Evolutionary conservation across 805 yeast genomes (phyloP), one percentile per base, ranked within the genome.

Genomic region (Kluyveromyces aestuarii): DNA sequence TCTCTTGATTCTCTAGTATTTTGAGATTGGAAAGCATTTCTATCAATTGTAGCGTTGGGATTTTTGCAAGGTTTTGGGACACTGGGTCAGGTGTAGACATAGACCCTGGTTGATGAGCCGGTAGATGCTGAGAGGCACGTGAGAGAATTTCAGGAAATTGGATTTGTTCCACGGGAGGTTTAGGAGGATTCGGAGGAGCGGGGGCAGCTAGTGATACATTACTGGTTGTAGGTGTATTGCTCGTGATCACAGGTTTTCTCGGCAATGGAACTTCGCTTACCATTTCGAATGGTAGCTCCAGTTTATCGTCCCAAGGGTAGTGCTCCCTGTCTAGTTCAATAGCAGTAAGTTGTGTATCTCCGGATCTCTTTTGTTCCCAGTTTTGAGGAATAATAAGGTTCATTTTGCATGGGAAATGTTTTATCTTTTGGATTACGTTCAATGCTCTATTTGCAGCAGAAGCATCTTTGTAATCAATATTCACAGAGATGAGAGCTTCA

Each of bases 11-110:
- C 35, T 82, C 67, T 7, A 81, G 67, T 35, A 75, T 72, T 62
- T 84, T 84, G 53, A 85, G 66, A 52, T 81, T 82, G 7, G 89
- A 76, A 21, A 85, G 71, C 40, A 84, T 70, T 59, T 84, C 89
- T 33, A 85, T 77, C 47, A 85, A 66, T 53, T 82, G 83, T 14
- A 82, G 76, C 3, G 93, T 93, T 2, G 87, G 83, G 18, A 84
- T 76, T 41, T 76, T 69, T 50, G 83, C 74, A 51, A 85, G 66
- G 27, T 82, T 82, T 50, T 74, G 71, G 30, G 82, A 81, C 41
- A 83, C 78, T 39, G 75, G 75, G 56, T 82, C 87, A 8, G 53
- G 48, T 4, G 72, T 64, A 18, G 68, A 66, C 52, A 82, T 77
- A 40, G 74, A 75, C 14, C 70, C 63, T 14, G 66, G 61, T 14